Evolutionary conservation across 257 asterid species (phyloP).

Genomic region (Gentiana dahurica): DNA sequence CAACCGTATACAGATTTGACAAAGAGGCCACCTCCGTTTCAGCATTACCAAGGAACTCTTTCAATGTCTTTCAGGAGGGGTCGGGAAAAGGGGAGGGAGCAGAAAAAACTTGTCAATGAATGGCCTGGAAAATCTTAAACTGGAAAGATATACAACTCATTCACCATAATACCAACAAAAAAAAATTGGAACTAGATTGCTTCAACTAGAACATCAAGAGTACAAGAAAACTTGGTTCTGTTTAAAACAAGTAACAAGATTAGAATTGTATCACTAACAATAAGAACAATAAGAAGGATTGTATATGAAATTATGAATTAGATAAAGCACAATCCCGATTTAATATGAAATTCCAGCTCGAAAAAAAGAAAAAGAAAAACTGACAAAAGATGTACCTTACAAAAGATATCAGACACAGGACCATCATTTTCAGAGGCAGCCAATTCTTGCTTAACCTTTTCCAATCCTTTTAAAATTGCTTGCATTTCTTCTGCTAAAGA

Average conservation of each 20-base stretch:
- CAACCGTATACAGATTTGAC: conserved; percentile 60
- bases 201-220: too few relatives aligned
- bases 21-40: conserved; percentile 71
- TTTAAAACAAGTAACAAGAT: too few relatives aligned
- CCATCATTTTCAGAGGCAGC: conserved; percentile 69
- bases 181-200: too few relatives aligned
- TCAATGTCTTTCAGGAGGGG: conserved; percentile 32
- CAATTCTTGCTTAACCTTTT: conserved; percentile 60
- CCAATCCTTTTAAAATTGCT: conserved; percentile 64
- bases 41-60: conserved; percentile 50
- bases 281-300: too few relatives aligned
- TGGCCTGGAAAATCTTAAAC: background rate
- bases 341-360: too few relatives aligned
- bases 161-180: too few relatives aligned
- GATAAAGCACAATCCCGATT: too few relatives aligned
- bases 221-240: too few relatives aligned
- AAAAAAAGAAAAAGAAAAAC: too few relatives aligned
- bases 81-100: background rate
- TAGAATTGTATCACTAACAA: too few relatives aligned
- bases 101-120: background rate
- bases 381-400: conserved; percentile 36
- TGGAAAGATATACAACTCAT: background rate
- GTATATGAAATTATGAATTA: too few relatives aligned
- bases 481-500: conserved; percentile 91
- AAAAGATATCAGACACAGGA: conserved; percentile 44